Conservation (phyloP, 2,329 filamentous ascomycete genomes). For the Aureobasidium sp. region DNA sequence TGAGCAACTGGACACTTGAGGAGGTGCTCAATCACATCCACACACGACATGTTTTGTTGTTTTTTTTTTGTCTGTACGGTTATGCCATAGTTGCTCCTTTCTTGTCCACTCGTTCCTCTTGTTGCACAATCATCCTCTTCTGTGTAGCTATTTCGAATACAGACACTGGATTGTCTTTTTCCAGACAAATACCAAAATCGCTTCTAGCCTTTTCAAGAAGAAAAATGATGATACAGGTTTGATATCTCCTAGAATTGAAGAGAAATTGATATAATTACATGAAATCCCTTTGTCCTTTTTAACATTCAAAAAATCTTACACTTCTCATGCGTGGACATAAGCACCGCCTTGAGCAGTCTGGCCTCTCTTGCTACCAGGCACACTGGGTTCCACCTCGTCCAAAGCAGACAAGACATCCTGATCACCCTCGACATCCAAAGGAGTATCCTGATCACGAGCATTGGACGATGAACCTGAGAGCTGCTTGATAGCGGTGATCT, state of each 20-base stretch:
- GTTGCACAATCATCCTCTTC: background rate
- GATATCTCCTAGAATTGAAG: background rate
- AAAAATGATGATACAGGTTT: background rate
- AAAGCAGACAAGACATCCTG: conserved; percentile 26
- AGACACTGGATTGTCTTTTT: background rate
- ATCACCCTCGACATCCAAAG: conserved; percentile 29
- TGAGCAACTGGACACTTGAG: background rate
- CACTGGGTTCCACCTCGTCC: conserved; percentile 29
- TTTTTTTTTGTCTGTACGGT: background rate
- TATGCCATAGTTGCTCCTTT: background rate
- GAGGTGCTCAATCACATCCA: background rate
- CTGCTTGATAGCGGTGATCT: conserved; percentile 45
- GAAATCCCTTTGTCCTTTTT: background rate
- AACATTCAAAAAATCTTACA: background rate
- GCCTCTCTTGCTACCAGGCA: conserved; percentile 28
- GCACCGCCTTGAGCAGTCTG: conserved; percentile 34
- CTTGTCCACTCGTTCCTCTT: background rate
- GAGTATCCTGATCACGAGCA: conserved; percentile 38
- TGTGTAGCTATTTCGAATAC: background rate
- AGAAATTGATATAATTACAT: conserved; percentile 1
- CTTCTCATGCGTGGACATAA: conserved; percentile 28
- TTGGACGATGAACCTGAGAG: conserved; percentile 22
- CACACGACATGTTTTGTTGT: background rate
- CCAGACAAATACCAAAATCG: background rate
- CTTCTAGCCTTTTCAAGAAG: no score